Percentiles rank a stretch among this genome's conserved stretches.
phyloP scores from a whole-genome alignment of 164 flowering plant genomes.

The Nymphaea colorata region DNA sequence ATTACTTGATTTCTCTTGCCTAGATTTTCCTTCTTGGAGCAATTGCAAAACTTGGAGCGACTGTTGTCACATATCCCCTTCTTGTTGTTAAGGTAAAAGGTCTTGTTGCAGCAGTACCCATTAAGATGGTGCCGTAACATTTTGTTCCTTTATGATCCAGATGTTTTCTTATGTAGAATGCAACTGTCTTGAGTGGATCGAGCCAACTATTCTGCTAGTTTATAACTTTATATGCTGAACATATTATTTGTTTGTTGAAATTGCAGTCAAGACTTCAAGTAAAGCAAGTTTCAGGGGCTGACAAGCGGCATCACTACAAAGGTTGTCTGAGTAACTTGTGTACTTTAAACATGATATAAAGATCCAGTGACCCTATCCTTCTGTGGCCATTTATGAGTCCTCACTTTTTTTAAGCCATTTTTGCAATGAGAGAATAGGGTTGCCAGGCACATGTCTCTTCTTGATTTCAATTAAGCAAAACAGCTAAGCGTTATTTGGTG shows the following conservation, averaged over 20 bases:
- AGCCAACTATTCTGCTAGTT: no score
- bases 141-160: neutral
- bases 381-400: neutral
- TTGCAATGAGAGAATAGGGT: no score
- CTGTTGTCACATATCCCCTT: conserved; percentile 91
- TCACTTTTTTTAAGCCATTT: no score
- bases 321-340: conserved; percentile 23
- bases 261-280: conserved; percentile 95
- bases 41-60: conserved; percentile 95
- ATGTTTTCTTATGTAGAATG: no score
- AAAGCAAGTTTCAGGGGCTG: conserved; percentile 55
- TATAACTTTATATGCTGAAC: neutral
- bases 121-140: neutral
- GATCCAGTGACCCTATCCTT: neutral
- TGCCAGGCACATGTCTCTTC: no score
- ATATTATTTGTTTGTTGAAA: conserved; percentile 6
- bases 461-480: no score
- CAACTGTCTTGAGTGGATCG: no score
- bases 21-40: conserved; percentile 94
- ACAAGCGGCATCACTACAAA: conserved; percentile 66
- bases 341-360: neutral
- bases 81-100: conserved; percentile 77
- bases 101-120: neutral
- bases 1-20: conserved; percentile 4
- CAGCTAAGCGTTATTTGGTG: neutral